Evolutionary conservation across 805 yeast species (phyloP).

Genomic region (Ogataea degrootiae): DNA sequence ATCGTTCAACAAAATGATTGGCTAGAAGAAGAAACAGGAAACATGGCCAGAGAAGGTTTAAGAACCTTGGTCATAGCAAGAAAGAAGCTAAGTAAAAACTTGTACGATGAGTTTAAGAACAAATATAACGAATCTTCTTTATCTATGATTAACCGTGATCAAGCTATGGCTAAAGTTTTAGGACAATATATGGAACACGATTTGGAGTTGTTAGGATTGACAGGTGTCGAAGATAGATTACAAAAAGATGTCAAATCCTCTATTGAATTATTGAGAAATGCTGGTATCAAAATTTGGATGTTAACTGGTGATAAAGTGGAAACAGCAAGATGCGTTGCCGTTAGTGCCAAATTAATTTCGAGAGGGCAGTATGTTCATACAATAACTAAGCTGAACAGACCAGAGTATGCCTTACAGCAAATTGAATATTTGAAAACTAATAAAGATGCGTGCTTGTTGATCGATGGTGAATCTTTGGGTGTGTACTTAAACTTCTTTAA

Average conservation of each 20-base stretch:
- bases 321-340: conserved; percentile 95
- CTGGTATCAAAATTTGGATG: conserved; percentile 99
- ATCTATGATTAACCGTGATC: conserved; percentile 77
- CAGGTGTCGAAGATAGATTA: conserved; percentile 96
- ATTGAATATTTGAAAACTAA: conserved; percentile 67
- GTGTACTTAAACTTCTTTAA: conserved; percentile 58
- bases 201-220: conserved; percentile 80
- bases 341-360: conserved; percentile 88
- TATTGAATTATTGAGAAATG: conserved; percentile 87
- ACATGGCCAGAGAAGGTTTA: conserved; percentile 97
- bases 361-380: conserved; percentile 93
- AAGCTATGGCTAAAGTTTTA: conserved; percentile 63
- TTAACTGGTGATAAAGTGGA: conserved; percentile 98
- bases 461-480: conserved; percentile 90
- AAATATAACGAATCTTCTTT: conserved; percentile 70
- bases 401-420: conserved; percentile 66
- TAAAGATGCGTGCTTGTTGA: conserved; percentile 67
- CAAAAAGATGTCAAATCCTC: conserved; percentile 90
- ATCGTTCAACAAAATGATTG: conserved; percentile 88
- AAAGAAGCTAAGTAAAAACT: conserved; percentile 52
- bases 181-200: conserved; percentile 71
- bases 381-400: conserved; percentile 60
- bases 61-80: conserved; percentile 94
- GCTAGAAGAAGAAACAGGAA: conserved; percentile 96
- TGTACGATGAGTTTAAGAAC: conserved; percentile 58